These are phyloP conservation scores for Zelopaecilomyces penicillatus DNA, from an alignment of 2,329 filamentous ascomycete species.

Conservation along the genomic window DNA sequence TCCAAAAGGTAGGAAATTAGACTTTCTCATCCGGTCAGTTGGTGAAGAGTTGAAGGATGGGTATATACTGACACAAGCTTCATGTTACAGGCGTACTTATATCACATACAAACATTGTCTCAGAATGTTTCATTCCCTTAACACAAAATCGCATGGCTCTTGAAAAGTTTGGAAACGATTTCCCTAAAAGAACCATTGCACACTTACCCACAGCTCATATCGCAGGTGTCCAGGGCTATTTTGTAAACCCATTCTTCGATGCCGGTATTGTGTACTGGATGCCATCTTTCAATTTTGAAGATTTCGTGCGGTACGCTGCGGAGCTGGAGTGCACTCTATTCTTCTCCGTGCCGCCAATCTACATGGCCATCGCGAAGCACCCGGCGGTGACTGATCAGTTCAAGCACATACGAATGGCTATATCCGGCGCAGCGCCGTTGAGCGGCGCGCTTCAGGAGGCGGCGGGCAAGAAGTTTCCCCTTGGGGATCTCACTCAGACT, in stretches of 20 bases:
- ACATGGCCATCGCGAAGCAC: constrained; percentile 48
- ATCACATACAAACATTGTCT: constrained; percentile 37
- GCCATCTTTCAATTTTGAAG: constrained; percentile 47
- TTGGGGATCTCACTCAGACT: constrained; percentile 39
- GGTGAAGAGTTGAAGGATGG: not conserved
- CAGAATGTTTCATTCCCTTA: constrained; percentile 24
- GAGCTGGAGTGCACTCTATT: constrained; percentile 44
- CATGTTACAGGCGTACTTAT: constrained; percentile 27
- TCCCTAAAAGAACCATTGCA: constrained; percentile 27
- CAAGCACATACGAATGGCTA: constrained; percentile 35
- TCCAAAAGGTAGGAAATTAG: constrained; percentile 30
- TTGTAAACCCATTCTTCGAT: constrained; percentile 31
- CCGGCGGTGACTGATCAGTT: constrained; percentile 49
- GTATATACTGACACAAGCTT: not conserved
- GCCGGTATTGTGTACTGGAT: constrained; percentile 53
- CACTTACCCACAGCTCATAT: constrained; percentile 40
- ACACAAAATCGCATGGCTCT: constrained; percentile 21
- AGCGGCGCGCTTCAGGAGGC: constrained; percentile 44
- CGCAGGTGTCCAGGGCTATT: constrained; percentile 36
- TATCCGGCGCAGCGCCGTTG: constrained; percentile 49
- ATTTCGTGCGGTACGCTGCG: constrained; percentile 45
- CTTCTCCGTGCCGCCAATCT: constrained; percentile 55
- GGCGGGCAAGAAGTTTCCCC: constrained; percentile 40
- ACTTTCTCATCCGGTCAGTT: not conserved
- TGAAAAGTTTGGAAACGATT: constrained; percentile 18